Evolutionary conservation across 495 filamentous ascomycete genomes (phyloP).

Genomic region (Penicillium longicatenatum): DNA sequence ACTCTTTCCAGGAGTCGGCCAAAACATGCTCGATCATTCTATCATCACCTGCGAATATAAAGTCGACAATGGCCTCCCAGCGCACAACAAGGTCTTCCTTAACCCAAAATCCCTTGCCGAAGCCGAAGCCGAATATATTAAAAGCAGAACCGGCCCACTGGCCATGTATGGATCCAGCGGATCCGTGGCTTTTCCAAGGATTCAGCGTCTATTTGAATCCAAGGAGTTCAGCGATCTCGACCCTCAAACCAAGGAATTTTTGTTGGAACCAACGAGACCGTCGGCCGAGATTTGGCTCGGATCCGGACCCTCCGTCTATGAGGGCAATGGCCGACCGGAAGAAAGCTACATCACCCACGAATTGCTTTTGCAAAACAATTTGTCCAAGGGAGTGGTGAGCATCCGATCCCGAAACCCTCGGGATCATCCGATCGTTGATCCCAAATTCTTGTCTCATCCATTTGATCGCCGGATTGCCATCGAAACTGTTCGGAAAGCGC

Average conservation of each 20-base stretch:
- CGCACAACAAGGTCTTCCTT: conserved; percentile 4
- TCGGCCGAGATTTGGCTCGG: conserved; percentile 7
- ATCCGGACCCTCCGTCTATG: conserved; percentile 5
- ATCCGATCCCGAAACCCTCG: conserved; percentile 1
- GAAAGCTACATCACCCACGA: conserved; percentile 7
- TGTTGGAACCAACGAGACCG: conserved; percentile 7
- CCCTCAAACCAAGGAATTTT: neutral
- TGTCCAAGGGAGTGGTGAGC: neutral
- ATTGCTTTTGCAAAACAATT: conserved; percentile 5
- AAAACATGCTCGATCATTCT: conserved; percentile 10
- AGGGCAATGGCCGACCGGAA: conserved; percentile 6
- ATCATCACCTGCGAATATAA: conserved; percentile 11
- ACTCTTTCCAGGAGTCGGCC: neutral
- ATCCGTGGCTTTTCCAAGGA: neutral
- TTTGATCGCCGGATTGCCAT: conserved; percentile 7
- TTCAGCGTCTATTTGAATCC: neutral
- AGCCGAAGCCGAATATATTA: neutral
- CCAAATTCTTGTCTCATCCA: conserved; percentile 4
- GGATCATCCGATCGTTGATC: neutral
- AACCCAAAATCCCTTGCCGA: neutral
- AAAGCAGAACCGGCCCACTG: neutral
- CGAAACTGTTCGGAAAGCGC: conserved; percentile 2
- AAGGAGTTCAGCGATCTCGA: neutral
- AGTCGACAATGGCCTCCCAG: conserved; percentile 1
- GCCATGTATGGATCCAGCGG: conserved; percentile 8